These are phyloP conservation scores for Talaromyces sp. DNA, from an alignment of 2,329 filamentous ascomycete genomes.

Conservation along the genomic window DNA sequence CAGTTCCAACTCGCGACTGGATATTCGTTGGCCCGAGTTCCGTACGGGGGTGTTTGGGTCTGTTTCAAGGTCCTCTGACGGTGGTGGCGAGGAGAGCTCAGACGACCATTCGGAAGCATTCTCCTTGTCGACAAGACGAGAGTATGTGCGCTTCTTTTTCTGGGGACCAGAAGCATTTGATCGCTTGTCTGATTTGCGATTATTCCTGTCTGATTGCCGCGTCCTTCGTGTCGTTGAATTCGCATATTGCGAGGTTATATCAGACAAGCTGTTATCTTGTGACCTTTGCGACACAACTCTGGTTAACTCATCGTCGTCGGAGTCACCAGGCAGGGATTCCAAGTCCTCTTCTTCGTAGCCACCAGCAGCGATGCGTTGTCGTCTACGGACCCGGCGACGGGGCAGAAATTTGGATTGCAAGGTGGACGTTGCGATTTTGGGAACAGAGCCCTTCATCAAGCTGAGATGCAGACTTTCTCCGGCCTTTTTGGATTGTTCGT, in stretches of 20 bases:
- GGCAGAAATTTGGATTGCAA: constrained; percentile 33
- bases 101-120: constrained; percentile 25
- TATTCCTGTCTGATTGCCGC: constrained; percentile 8
- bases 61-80: constrained; percentile 21
- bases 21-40: constrained; percentile 14
- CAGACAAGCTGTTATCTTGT: constrained; percentile 15
- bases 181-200: constrained; percentile 13
- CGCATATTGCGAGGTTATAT: constrained; percentile 17
- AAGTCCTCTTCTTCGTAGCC: constrained; percentile 19
- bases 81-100: constrained; percentile 27
- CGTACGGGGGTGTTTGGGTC: constrained; percentile 14
- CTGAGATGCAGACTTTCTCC: not conserved
- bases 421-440: constrained; percentile 27
- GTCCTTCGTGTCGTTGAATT: constrained; percentile 14
- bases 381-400: constrained; percentile 23
- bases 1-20: constrained; percentile 32
- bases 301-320: constrained; percentile 34
- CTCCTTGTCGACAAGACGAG: constrained; percentile 23
- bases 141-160: constrained; percentile 12
- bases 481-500: not conserved
- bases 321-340: constrained; percentile 20
- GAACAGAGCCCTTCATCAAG: constrained; percentile 3
- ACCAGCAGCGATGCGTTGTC: constrained; percentile 14
- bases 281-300: constrained; percentile 12
- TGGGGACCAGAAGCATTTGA: not conserved